Evolutionary conservation across 306 rosid genomes (phyloP), one percentile per base, ranked within the genome.

Genomic region (Senna tora): DNA sequence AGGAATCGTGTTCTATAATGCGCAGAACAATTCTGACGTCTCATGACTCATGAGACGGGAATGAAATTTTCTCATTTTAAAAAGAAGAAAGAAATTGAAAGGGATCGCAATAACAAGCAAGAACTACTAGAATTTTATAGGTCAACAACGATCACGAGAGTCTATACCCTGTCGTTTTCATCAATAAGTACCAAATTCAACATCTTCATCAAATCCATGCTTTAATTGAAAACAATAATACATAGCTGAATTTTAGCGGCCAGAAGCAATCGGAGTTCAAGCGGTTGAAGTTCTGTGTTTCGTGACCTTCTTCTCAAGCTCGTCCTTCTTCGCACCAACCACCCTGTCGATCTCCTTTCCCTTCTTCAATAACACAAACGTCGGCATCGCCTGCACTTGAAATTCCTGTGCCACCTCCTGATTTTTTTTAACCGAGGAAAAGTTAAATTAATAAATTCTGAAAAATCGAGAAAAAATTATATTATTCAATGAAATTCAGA

Each of bases 351-450:
- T 51, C 70, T 77, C 95, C 68, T 83, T 83, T 77, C 96, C 97
- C 42, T 56, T 72, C 95, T 87, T 91, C 87, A 74, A 12, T 76
- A 89, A 46, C 87, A 91, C 84, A 57, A 94, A 91, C 4, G 97
- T 91, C 25, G 99, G 97, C 96, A 94, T 94, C 33, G 91, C 97
- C 77, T 86, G 80, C 72, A 94, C 96, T 41, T 70, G 19, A 66
- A 82, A 91, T 49, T 79, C 87, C 81, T 52, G 72, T 4, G 99
- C 88, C 61, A 95, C 96, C 17, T 88, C 93, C 99, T 93, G 33
- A 22, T 33, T 12, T 55, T 14, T 42, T 38, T 30, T n/a, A 9
- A 41, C 57, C 45, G 14, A 17, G 2, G 28, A 38, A 22, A 46
- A 2, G 7, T 33, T 7, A 1, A 11, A 2, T 25, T 25, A 25